Evolutionary conservation across 257 asterid genomes (phyloP).

Genomic region (Dorcoceras hygrometricum): DNA sequence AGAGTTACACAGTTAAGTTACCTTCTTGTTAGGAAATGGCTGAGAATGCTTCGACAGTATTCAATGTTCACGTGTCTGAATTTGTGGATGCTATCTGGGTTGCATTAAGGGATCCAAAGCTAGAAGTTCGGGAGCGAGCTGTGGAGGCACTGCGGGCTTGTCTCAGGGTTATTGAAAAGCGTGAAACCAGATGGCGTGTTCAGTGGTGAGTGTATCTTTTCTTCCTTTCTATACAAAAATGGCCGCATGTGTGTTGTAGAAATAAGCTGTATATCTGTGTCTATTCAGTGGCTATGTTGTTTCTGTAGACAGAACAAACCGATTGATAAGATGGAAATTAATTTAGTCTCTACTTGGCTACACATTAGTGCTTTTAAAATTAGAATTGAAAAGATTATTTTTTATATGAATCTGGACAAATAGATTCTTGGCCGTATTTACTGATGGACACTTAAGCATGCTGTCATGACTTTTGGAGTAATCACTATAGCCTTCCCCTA

Average conservation of each 20-base stretch:
- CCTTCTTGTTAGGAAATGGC: slow-evolving; percentile 80
- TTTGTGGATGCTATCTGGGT: slow-evolving; percentile 99
- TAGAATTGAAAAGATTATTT: neutral
- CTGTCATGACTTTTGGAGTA: neutral
- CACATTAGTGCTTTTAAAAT: neutral
- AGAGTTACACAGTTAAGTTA: neutral
- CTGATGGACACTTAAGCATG: neutral
- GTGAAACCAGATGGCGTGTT: slow-evolving; percentile 99
- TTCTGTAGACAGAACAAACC: too few relatives aligned
- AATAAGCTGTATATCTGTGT: neutral
- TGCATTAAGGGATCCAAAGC: slow-evolving; percentile 87
- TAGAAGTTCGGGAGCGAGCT: slow-evolving; percentile 87
- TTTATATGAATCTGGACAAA: too few relatives aligned
- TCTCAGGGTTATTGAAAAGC: slow-evolving; percentile 92
- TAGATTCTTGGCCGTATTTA: too few relatives aligned
- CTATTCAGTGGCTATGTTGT: too few relatives aligned
- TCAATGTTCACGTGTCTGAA: slow-evolving; percentile 93
- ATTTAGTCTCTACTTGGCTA: neutral
- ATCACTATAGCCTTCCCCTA: neutral
- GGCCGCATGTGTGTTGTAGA: neutral
- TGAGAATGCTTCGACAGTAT: slow-evolving; percentile 97
- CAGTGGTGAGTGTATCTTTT: slow-evolving; percentile 68
- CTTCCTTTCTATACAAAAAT: slow-evolving; percentile 1
- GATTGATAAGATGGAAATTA: too few relatives aligned
- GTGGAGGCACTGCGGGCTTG: slow-evolving; percentile 99